Base-by-base conservation (phyloP, 2,329 filamentous ascomycete species). In the Decorospora gaudefroyi region DNA sequence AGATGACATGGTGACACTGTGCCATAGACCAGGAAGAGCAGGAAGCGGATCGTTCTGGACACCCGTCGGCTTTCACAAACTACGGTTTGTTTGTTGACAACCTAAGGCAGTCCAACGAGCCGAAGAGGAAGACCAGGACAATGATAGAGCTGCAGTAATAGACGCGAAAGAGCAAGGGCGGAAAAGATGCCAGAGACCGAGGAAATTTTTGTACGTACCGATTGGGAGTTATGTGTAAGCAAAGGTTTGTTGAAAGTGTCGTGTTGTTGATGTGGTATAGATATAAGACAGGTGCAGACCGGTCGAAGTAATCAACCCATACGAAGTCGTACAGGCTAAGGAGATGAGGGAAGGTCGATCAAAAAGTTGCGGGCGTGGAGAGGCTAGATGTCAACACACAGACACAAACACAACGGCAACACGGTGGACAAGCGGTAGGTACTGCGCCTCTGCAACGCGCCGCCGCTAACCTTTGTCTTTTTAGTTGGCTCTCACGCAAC, bases 131-230 rank as follows among this genome's bases (percentile, higher is more conserved):
- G 10, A 10, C 21, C 21, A 10, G 21, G 21, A 23, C 21, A 23
- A 23, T 10, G 21, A 23, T 23, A 6, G 21, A 23, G 21, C n/a
- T n/a, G n/a, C n/a, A n/a, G n/a, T n/a, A n/a, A 23, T 10, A 23
- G 12, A 23, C 31, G 31, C 18, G 12, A 4, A 31, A 23, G 19
- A 13, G 26, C n/a, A 23, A 23, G 34, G 23, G 15, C n/a, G 18
- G 34, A 17, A 12, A 9, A 37, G 22, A 23, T 19, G 26, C 30
- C 30, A 28, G 13, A 4, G 12, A 26, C 37, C 17, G 37, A 30
- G 27, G 23, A 42, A 33, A 42, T 21, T 21, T 12, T 7, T 36
- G 35, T 47, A 47, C 44, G 23, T 47, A 47, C 44, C 39, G 33
- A 13, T n/a, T 15, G 13, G 15, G 6, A 35, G 21, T 33, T 29